Conservation (phyloP, 345 rosid species). For the Acer negundo region DNA sequence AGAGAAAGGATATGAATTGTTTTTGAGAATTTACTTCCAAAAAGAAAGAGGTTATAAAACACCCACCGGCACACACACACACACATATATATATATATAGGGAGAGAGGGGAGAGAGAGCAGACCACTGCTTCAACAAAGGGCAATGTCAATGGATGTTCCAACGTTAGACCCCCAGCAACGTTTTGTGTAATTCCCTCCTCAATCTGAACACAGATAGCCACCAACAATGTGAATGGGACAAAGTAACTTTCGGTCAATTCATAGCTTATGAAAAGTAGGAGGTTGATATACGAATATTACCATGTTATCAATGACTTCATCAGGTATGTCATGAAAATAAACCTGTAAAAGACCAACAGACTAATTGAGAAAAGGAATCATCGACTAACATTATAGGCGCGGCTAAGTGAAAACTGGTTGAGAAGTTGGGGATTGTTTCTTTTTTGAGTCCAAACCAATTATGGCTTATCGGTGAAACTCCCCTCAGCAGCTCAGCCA, state of each 20-base stretch:
- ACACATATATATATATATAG: no score
- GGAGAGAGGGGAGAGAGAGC: slow-evolving; percentile 26
- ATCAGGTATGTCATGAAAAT: slow-evolving; percentile 85
- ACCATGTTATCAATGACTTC: slow-evolving; percentile 79
- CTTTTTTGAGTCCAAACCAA: slow-evolving; percentile 1
- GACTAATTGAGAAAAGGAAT: slow-evolving; percentile 14
- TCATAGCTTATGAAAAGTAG: not conserved
- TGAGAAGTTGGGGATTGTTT: not conserved
- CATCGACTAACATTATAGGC: not conserved
- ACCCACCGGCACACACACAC: no score
- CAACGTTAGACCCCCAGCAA: slow-evolving; percentile 86
- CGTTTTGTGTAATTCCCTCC: slow-evolving; percentile 64
- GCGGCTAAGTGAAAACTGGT: not conserved
- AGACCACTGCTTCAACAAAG: slow-evolving; percentile 79
- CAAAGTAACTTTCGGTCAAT: not conserved
- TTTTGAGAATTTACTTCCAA: no score
- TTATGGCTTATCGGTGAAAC: no score
- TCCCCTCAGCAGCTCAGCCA: not conserved
- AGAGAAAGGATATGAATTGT: no score
- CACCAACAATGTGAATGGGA: slow-evolving; percentile 18
- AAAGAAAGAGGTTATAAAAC: no score
- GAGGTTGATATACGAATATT: slow-evolving; percentile 21
- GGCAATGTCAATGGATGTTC: slow-evolving; percentile 89
- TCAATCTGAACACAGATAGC: slow-evolving; percentile 52
- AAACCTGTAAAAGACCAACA: slow-evolving; percentile 60